Evolutionary conservation across 1,284 basidiomycete genomes (phyloP).

Genomic region (Microbotryomycetes sp.): DNA sequence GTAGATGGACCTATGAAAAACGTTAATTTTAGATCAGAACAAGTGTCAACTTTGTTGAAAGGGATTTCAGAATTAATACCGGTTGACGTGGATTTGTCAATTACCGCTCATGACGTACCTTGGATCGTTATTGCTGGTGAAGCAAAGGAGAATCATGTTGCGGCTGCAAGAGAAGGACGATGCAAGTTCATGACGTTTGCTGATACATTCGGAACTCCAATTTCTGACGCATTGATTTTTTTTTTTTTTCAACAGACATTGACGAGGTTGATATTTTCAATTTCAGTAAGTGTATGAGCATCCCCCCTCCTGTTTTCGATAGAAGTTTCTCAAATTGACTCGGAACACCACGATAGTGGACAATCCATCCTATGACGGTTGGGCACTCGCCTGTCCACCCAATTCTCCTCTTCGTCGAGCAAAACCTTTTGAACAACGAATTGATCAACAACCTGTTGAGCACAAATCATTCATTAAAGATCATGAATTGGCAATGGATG

Average conservation of each 20-base stretch:
- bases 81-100: slow-evolving; percentile 26
- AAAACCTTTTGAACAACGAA: slow-evolving; percentile 6
- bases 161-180: slow-evolving; percentile 14
- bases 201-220: background rate
- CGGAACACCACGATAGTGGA: too few species aligned
- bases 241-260: too few species aligned
- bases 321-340: too few species aligned
- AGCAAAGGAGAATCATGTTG: slow-evolving; percentile 10
- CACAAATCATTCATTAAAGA: slow-evolving; percentile 23
- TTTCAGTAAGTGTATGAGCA: background rate
- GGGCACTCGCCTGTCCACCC: slow-evolving; percentile 16
- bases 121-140: slow-evolving; percentile 21
- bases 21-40: slow-evolving; percentile 14
- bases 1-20: slow-evolving; percentile 20
- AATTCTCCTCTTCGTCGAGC: slow-evolving; percentile 7
- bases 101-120: slow-evolving; percentile 26
- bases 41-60: slow-evolving; percentile 15
- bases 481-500: slow-evolving; percentile 31
- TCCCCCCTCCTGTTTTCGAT: too few species aligned
- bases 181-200: too few species aligned
- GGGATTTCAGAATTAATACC: slow-evolving; percentile 14
- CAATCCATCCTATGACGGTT: slow-evolving; percentile 18
- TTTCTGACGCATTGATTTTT: too few species aligned
- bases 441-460: background rate
- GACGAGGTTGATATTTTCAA: slow-evolving; percentile 13